A percentile compares a stretch with the other conserved stretches of the same genome.
Conservation (phyloP, 73 alveolate species). For the Breviolum minutum region DNA sequence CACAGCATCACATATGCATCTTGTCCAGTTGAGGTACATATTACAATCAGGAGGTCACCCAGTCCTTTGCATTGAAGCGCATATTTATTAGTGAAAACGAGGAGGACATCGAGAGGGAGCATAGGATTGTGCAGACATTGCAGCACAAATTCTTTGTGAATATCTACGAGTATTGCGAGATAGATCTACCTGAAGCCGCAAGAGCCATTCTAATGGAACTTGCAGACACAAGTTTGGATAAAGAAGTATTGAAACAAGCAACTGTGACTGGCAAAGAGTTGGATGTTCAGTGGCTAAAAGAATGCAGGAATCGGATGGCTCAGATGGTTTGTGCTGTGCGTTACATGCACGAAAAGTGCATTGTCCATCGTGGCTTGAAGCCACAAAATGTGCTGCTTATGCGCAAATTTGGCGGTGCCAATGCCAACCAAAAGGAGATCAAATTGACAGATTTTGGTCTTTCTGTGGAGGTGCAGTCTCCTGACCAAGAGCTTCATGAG, state of each 20-base stretch:
- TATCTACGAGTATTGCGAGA: neutral
- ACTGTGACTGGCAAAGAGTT: neutral
- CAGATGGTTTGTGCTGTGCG: neutral
- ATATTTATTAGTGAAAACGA: neutral
- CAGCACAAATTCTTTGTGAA: neutral
- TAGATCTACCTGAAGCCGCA: neutral
- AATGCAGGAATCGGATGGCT: neutral
- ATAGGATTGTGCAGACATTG: neutral
- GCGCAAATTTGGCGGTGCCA: too few relatives aligned
- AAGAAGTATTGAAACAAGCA: neutral
- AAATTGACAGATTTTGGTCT: too few relatives aligned
- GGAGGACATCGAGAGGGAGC: neutral
- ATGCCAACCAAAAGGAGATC: too few relatives aligned
- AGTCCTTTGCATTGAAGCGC: neutral
- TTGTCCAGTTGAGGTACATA: too few relatives aligned
- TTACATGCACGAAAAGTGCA: neutral
- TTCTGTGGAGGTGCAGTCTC: too few relatives aligned
- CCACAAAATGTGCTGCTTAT: neutral
- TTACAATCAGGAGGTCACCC: neutral
- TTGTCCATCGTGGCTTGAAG: neutral
- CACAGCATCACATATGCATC: too few relatives aligned
- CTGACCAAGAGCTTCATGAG: too few relatives aligned
- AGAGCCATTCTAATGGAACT: neutral
- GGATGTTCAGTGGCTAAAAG: neutral
- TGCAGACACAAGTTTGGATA: neutral